Evolutionary conservation across 2,329 filamentous ascomycete species (phyloP).

Genomic region (Aspergillus fischeri): DNA sequence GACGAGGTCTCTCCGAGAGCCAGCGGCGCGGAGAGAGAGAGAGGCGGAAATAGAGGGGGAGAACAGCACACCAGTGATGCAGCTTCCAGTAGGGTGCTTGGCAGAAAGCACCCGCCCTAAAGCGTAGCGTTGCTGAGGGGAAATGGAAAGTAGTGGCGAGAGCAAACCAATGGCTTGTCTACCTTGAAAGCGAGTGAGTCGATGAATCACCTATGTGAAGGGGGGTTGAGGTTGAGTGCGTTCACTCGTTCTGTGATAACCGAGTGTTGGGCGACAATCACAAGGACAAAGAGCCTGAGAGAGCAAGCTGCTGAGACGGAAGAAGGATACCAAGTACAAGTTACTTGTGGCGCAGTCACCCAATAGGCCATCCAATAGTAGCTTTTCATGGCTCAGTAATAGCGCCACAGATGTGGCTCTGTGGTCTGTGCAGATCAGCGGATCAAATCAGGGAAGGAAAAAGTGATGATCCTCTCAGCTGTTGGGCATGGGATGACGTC

Average conservation of each 20-base stretch:
- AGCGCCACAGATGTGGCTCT: constrained; percentile 12
- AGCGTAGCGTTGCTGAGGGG: constrained; percentile 12
- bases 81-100: constrained; percentile 26
- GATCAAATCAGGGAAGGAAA: not conserved
- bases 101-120: constrained; percentile 22
- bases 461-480: not conserved
- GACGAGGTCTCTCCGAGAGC: constrained; percentile 18
- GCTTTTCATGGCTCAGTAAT: not conserved
- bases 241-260: not conserved
- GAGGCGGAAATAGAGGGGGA: constrained; percentile 13
- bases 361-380: not conserved
- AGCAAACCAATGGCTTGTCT: constrained; percentile 5
- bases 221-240: not conserved
- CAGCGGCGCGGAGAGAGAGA: constrained; percentile 16
- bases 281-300: not conserved
- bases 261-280: not conserved
- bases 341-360: constrained; percentile 7
- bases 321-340: not conserved
- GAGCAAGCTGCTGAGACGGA: constrained; percentile 1
- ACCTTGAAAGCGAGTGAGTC: constrained; percentile 3
- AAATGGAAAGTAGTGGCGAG: constrained; percentile 2
- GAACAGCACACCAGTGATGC: constrained; percentile 17
- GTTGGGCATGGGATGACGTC: constrained; percentile 20
- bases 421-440: constrained; percentile 1
- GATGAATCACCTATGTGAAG: not conserved